Evolutionary conservation across 1,284 basidiomycete genomes (phyloP).

Genomic region (Lentinula novae-zelandiae): DNA sequence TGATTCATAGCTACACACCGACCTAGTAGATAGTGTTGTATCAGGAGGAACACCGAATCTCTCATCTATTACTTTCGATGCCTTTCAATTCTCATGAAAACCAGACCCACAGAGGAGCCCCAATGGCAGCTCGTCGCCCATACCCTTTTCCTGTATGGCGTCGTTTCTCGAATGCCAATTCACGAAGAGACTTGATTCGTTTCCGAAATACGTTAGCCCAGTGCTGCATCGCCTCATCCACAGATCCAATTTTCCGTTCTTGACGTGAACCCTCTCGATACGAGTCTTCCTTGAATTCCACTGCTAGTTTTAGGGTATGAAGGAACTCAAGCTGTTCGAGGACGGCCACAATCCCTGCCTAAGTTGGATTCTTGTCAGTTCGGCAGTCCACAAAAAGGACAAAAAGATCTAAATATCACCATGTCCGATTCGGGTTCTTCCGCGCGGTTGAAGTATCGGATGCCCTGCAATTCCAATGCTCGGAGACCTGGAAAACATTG

Average conservation of each 20-base stretch:
- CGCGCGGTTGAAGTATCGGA: conserved; percentile 12
- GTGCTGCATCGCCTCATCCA: conserved; percentile 7
- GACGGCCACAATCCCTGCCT: conserved; percentile 5
- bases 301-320: conserved; percentile 12
- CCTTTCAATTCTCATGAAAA: not conserved
- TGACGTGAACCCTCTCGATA: not conserved
- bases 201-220: conserved; percentile 8
- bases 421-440: conserved; percentile 9
- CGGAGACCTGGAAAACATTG: conserved; percentile 9
- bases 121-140: conserved; percentile 9
- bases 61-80: not conserved
- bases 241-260: conserved; percentile 6
- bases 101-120: conserved; percentile 12
- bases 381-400: not conserved
- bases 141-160: conserved; percentile 10
- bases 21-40: too few species aligned
- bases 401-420: not conserved
- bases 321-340: conserved; percentile 5
- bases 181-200: not conserved
- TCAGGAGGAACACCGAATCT: too few species aligned
- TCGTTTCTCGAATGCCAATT: conserved; percentile 12
- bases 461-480: conserved; percentile 8
- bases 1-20: too few species aligned
- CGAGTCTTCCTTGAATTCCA: conserved; percentile 12
- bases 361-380: not conserved